These are phyloP conservation scores for Candida ascalaphidarum DNA, from an alignment of 805 yeast species.

Conservation along the genomic window DNA sequence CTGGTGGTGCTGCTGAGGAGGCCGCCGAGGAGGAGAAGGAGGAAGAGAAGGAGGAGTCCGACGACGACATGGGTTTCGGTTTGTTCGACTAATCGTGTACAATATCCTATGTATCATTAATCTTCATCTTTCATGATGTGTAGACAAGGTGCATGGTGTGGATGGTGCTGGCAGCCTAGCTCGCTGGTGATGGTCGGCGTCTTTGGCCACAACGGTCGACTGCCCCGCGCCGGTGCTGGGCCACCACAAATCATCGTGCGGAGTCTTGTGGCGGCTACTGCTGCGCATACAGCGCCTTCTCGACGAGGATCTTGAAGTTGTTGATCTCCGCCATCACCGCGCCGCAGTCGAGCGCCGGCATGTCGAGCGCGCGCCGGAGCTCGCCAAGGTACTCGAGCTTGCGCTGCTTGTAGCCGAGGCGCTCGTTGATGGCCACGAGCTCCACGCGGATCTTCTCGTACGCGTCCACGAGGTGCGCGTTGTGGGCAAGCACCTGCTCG, in stretches of 20 bases:
- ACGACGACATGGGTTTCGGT: conserved; percentile 85
- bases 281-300: conserved; percentile 1
- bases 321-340: conserved; percentile 1
- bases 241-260: conserved; percentile 5
- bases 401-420: conserved; percentile 1
- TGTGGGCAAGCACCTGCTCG: not conserved
- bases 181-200: too few species aligned
- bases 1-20: conserved; percentile 62
- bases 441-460: conserved; percentile 13
- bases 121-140: too few species aligned
- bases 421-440: conserved; percentile 2
- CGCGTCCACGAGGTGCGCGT: not conserved
- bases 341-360: not conserved
- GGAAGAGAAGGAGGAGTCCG: conserved; percentile 56
- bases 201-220: too few species aligned
- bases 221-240: too few species aligned
- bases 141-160: too few species aligned
- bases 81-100: conserved; percentile 77
- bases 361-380: not conserved
- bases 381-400: conserved; percentile 1
- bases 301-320: not conserved
- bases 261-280: conserved; percentile 2
- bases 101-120: too few species aligned
- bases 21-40: conserved; percentile 67
- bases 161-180: too few species aligned